A percentile compares a stretch with the other conserved stretches of the same genome.
Evolutionary conservation across 2,329 filamentous ascomycete genomes (phyloP).

Genomic region (Sporothrix curviconia): DNA sequence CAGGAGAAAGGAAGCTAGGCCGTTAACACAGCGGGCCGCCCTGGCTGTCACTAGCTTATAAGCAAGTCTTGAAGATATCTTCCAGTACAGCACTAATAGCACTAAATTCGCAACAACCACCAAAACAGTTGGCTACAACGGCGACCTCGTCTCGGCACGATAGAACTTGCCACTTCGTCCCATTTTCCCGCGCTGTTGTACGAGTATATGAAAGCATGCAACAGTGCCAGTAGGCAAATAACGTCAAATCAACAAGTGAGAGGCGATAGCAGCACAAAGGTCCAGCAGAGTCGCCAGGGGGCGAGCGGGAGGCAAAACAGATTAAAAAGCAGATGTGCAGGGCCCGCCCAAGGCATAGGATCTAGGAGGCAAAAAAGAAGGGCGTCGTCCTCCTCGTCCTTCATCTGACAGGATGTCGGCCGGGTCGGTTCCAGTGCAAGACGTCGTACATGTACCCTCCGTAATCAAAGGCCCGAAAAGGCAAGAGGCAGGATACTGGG

Average conservation of each 20-base stretch:
- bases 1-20: not conserved
- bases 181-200: too few relatives aligned
- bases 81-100: too few relatives aligned
- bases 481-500: not conserved
- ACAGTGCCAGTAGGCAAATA: too few relatives aligned
- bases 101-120: too few relatives aligned
- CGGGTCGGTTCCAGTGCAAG: not conserved
- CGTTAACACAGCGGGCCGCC: constrained; percentile 1
- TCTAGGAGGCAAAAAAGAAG: not conserved
- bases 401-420: not conserved
- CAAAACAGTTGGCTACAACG: too few relatives aligned
- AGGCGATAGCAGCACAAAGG: too few relatives aligned
- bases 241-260: too few relatives aligned
- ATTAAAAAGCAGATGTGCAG: not conserved
- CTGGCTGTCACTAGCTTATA: not conserved
- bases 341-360: not conserved
- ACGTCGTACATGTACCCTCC: not conserved
- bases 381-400: not conserved
- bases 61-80: too few relatives aligned
- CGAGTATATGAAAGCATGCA: too few relatives aligned
- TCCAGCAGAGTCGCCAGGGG: not conserved
- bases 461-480: not conserved
- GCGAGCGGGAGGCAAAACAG: not conserved
- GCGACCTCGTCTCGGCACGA: too few relatives aligned
- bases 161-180: too few relatives aligned